Evolutionary conservation across 306 rosid species (phyloP).

Genomic region (Mimosa bimucronata): DNA sequence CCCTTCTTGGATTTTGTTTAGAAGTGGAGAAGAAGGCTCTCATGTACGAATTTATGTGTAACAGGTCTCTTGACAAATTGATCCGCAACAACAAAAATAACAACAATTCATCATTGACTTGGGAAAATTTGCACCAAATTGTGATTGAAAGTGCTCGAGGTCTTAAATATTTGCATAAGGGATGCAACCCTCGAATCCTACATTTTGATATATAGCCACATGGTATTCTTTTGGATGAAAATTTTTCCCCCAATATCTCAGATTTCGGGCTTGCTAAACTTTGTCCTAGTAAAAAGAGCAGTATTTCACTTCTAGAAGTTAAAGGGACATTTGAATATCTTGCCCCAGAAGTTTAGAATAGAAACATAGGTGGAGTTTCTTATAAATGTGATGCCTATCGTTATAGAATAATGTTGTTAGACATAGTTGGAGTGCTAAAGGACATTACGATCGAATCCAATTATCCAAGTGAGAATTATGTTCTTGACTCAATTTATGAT

Average conservation of each 20-base stretch:
- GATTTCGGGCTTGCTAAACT: conserved; percentile 48
- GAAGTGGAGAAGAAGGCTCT: conserved; percentile 51
- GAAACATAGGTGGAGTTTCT: conserved; percentile 25
- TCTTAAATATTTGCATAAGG: conserved; percentile 39
- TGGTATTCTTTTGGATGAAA: conserved; percentile 39
- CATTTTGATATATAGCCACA: conserved; percentile 48
- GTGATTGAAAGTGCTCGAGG: conserved; percentile 32
- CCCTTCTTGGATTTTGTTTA: conserved; percentile 54
- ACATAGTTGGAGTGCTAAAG: conserved; percentile 31
- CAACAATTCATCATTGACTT: not conserved
- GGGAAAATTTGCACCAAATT: conserved; percentile 35
- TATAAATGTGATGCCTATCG: conserved; percentile 36
- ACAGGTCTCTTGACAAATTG: too few species aligned
- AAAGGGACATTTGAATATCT: conserved; percentile 35
- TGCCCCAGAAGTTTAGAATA: conserved; percentile 25
- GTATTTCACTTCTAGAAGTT: conserved; percentile 31
- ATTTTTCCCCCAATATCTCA: conserved; percentile 32
- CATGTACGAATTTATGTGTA: too few species aligned
- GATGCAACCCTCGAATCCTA: conserved; percentile 33
- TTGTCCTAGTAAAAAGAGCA: conserved; percentile 36
- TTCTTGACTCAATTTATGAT: conserved; percentile 33
- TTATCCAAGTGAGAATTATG: conserved; percentile 1
- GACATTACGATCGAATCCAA: not conserved
- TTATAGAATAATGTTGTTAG: conserved; percentile 1
- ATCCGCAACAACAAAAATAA: not conserved